Base-by-base conservation (phyloP, 228 moss, liverwort and hornwort genomes). In the Sphagnum fallax region DNA sequence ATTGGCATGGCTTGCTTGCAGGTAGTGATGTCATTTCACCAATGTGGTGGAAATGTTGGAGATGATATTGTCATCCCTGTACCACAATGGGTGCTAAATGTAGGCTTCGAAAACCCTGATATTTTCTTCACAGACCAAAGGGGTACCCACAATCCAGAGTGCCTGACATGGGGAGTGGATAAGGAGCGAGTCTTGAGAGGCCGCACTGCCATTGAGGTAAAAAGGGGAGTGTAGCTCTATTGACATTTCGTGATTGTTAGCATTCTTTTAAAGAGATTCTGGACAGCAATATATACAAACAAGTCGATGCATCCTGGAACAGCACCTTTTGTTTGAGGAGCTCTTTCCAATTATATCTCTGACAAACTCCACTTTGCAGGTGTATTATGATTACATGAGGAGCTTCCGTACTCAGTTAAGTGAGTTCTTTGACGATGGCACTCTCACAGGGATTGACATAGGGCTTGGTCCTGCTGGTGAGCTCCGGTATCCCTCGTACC, bases 1-100 rank as follows among this genome's bases (percentile, higher is more conserved):
- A 55, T 55, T 12, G 55, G 55, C 55, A 55, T 55, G 55, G 55
- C 55, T 62, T 6, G 5, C 4, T 18, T 11, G 16, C 63, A 93
- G 89, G 89, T 91, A 62, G 91, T 94, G 57, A 94, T 94, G 94
- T 91, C 94, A 16, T 94, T 94, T 53, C 94, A 94, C 75, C 91
- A 91, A 77, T 94, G 94, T 4, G 94, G 94, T 52, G 94, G 91
- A 16, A 94, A 94, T 63, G 90, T 94, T 15, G 94, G 94, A 32
- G 94, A 94, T n/a, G 90, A 91, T 62, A 81, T 80, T 47, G 81
- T 80, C 64, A 91, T 94, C 63, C 52, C 89, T 1, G 73, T 94
- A 5, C 94, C 94, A 0, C n/a, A 73, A 51, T 94, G 94, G 94
- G 77, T 94, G 16, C 55, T 87, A 57, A 66, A 72, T 0, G 32